Base-by-base conservation (phyloP, 2,329 filamentous ascomycete species). In the Exophiala phaeomuriformis region DNA sequence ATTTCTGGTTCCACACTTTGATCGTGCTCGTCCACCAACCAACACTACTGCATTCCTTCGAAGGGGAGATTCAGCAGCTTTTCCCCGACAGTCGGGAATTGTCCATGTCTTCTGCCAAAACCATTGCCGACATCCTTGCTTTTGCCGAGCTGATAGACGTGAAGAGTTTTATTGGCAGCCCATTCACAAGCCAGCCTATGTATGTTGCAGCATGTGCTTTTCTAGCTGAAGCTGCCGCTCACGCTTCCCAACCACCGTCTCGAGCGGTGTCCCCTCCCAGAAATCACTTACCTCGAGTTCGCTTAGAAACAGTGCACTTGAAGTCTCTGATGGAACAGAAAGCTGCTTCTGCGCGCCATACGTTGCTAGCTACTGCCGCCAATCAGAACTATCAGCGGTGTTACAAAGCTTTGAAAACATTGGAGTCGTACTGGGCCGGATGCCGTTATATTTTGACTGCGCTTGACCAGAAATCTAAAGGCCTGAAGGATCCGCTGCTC, bases 171-270 rank as follows among this genome's bases (percentile, higher is more conserved):
- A 84, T 90, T 33, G 88, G 88, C 1, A 95, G 93, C 55, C 89
- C 89, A 0, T 95, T 95, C 61, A 93, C 88, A 0, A 89, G 86
- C 45, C 89, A 95, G 68, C 89, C 89, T 0, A 94, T 94, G 64
- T 95, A 94, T 63, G 91, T 95, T 56, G 89, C 89, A 0, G 89
- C 88, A 0, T 94, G 88, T 65, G 89, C 89, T 0, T 95, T 95
- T 62, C 72, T 95, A 10, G 88, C 89, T 72, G 89, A 95, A 66
- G 88, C 86, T 3, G 83, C 82, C 2, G 79, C 85, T 57, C 83
- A 84, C 27, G 85, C 85, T 0, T 81, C 78, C 2, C 77, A 83
- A 53, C 76, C 82, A 19, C 67, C 84, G 30, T 87, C 85, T 0
- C 76, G 82, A 50, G 80, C 82, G 35, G 66, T 72, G 1, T 80